These are phyloP conservation scores for Ceratonia siliqua DNA, from an alignment of 306 rosid species.

Conservation along the genomic window DNA sequence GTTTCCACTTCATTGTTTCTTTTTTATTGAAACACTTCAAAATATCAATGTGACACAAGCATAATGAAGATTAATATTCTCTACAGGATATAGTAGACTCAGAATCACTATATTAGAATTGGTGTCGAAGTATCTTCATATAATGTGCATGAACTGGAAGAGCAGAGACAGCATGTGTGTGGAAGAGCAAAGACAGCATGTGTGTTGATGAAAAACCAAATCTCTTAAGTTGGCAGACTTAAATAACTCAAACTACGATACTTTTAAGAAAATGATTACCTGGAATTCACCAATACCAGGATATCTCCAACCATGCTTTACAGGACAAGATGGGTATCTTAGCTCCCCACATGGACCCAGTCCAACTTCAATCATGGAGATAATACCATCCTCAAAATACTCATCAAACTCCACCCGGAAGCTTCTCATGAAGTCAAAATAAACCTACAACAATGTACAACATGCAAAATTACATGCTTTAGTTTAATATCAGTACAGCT, in stretches of 20 bases:
- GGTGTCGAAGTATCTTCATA: background rate
- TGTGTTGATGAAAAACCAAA: constrained; percentile 13
- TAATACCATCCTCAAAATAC: constrained; percentile 70
- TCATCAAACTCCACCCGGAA: constrained; percentile 90
- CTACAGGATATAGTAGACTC: background rate
- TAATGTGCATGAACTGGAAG: background rate
- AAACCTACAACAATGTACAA: constrained; percentile 59
- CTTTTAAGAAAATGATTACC: constrained; percentile 51
- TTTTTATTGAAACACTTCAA: background rate
- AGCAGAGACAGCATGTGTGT: constrained; percentile 15
- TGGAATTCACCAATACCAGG: constrained; percentile 99
- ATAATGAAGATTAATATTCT: background rate
- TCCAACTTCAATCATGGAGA: constrained; percentile 91
- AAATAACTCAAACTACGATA: constrained; percentile 1
- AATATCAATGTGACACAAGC: background rate
- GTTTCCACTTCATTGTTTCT: background rate
- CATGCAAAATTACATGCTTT: constrained; percentile 17
- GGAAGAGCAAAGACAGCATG: constrained; percentile 18
- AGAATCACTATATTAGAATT: background rate
- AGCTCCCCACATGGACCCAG: constrained; percentile 98
- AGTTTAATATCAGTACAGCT: constrained; percentile 17
- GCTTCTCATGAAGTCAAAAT: constrained; percentile 98
- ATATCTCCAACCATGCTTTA: constrained; percentile 98
- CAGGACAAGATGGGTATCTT: constrained; percentile 88
- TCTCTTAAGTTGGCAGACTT: constrained; percentile 10